Base-by-base conservation (phyloP, 208 protist species). In the Acanthamoeba lenticulata region DNA sequence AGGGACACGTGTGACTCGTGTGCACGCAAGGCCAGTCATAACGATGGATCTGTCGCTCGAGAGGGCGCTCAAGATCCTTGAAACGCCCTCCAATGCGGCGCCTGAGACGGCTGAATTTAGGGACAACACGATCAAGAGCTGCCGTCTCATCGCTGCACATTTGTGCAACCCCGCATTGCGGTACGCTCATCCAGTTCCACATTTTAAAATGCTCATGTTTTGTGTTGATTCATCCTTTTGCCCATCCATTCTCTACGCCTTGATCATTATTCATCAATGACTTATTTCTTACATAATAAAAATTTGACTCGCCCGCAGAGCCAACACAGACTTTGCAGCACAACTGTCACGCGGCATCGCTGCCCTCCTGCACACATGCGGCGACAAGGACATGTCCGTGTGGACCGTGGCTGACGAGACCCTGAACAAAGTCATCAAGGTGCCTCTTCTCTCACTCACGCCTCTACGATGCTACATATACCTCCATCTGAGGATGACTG, bases 351-450 rank as follows among this genome's bases (percentile, higher is more conserved):
- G 49, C 7, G 79, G 79, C 79, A 60, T 89, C 19, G 79, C 44
- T 36, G 45, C 32, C 19, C 45, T 89, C 1, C 79, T 89, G 19
- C 79, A 62, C 44, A 89, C 79, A 62, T 89, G 79, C 34, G 79
- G 79, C 24, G 49, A 62, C 45, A 62, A 89, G 79, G 49, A 62
- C 79, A 89, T 89, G 79, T 89, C 42, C 79, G 45, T 89, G 45
- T 89, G 79, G 79, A 89, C 79, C 9, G 79, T 89, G 13, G 79
- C 79, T 38, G 79, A 89, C n/a, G 79, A 89, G 79, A 36, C 38
- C 27, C 79, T 89, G 27, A 89, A 52, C 45, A 89, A 62, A n/a
- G 11, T 89, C 45, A 65, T 89, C 45, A 89, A 89, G 79, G 79
- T 89, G 7, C 42, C n/a, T 2, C 34, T 89, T 15, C 5, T 62